These are phyloP conservation scores for Xylaria curta DNA, from an alignment of 495 filamentous ascomycete genomes.

Conservation along the genomic window DNA sequence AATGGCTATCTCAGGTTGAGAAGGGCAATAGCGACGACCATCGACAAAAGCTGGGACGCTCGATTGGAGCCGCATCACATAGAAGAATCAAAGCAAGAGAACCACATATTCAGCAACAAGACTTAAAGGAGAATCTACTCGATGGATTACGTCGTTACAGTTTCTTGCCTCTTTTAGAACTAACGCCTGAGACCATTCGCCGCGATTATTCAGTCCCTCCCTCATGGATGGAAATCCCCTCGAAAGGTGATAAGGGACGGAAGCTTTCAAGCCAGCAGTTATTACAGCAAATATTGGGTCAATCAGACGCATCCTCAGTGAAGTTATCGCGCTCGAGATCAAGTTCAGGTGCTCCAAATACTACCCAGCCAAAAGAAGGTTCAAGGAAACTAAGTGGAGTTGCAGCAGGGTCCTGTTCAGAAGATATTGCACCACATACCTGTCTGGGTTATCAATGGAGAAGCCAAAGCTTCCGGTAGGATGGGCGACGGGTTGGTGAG, in stretches of 20 bases:
- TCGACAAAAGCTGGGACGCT: slow-evolving; percentile 7
- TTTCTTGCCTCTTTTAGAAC: slow-evolving; percentile 20
- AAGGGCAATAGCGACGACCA: not conserved
- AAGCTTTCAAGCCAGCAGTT: slow-evolving; percentile 17
- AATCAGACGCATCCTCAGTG: not conserved
- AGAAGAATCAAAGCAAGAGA: slow-evolving; percentile 10
- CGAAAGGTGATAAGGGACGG: not conserved
- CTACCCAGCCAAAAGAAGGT: not conserved
- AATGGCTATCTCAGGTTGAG: not conserved
- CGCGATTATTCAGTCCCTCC: not conserved
- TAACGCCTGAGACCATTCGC: slow-evolving; percentile 7
- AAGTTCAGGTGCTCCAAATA: not conserved
- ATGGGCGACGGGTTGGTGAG: not conserved
- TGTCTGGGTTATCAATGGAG: slow-evolving; percentile 13
- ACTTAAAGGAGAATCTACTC: not conserved
- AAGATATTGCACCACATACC: slow-evolving; percentile 15
- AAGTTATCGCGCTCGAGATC: slow-evolving; percentile 1
- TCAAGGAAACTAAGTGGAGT: not conserved
- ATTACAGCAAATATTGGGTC: slow-evolving; percentile 16
- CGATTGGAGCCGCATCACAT: slow-evolving; percentile 17
- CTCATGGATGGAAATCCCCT: not conserved
- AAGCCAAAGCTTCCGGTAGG: not conserved
- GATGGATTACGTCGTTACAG: slow-evolving; percentile 15
- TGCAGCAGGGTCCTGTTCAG: not conserved
- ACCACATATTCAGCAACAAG: not conserved